phyloP scores from a whole-genome alignment of 2,329 filamentous ascomycete species.

The Fusarium xylarioides region DNA sequence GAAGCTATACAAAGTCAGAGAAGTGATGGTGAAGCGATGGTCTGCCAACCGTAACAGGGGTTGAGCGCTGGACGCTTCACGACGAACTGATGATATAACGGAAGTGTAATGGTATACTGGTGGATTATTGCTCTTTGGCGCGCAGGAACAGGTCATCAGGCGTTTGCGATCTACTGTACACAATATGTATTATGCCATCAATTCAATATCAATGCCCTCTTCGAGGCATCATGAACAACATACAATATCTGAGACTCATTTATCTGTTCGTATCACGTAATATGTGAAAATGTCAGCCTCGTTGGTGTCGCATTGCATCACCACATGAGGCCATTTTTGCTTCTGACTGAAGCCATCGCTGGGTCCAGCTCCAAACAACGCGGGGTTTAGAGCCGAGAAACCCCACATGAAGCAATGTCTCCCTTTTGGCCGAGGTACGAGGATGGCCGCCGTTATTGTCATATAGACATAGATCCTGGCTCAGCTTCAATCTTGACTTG shows the following conservation, averaged over 20 bases:
- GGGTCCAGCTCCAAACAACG: constrained; percentile 27
- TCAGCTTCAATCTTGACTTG: neutral
- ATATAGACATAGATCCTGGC: neutral
- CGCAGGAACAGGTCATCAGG: constrained; percentile 12
- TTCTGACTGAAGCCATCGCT: constrained; percentile 30
- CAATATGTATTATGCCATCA: constrained; percentile 6
- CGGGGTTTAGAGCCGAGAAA: constrained; percentile 37
- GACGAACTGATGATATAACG: neutral
- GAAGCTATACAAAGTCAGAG: constrained; percentile 77
- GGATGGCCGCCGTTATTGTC: neutral
- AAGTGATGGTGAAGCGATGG: constrained; percentile 86
- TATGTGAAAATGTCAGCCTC: neutral
- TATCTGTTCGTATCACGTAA: neutral
- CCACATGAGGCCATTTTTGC: constrained; percentile 15
- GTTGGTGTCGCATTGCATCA: neutral
- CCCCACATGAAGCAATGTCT: constrained; percentile 36
- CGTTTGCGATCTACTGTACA: constrained; percentile 18
- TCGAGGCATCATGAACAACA: neutral
- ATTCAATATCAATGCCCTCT: neutral
- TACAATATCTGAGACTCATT: neutral
- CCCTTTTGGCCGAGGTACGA: constrained; percentile 43
- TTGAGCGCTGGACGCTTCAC: neutral
- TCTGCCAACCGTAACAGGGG: constrained; percentile 76
- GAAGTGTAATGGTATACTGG: constrained; percentile 2
- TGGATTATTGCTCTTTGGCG: neutral